Percentiles rank a stretch among this genome's conserved stretches.
phyloP scores from a whole-genome alignment of 2,329 filamentous ascomycete genomes.

The Tolypocladium tropicale region DNA sequence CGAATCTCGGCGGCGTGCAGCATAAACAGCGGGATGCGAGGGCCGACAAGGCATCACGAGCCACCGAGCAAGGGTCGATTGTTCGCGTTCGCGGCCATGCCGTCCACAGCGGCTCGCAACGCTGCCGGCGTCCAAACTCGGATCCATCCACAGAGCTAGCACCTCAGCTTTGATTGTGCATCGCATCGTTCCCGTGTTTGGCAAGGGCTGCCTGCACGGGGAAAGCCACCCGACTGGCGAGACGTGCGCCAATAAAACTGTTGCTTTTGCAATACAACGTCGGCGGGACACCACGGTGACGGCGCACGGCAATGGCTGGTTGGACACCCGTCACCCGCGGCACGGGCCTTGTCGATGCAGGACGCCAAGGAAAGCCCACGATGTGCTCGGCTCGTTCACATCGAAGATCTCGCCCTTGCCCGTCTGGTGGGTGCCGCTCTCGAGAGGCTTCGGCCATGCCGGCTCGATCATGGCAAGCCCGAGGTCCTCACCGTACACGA shows the following conservation, averaged over 20 bases:
- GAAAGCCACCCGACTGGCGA: neutral
- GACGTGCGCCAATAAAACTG: neutral
- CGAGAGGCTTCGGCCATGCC: neutral
- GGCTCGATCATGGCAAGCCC: neutral
- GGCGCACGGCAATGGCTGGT: neutral
- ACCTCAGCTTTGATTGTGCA: neutral
- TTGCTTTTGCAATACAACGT: constrained; percentile 4
- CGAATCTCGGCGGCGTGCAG: too few relatives aligned
- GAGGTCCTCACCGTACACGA: neutral
- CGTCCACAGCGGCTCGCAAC: neutral
- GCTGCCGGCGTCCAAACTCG: neutral
- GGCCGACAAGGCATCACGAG: too few relatives aligned
- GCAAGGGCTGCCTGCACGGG: neutral
- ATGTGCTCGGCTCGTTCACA: constrained; percentile 2
- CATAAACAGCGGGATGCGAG: too few relatives aligned
- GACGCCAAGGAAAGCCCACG: constrained; percentile 9
- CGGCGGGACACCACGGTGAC: neutral
- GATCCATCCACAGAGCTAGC: neutral
- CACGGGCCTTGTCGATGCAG: constrained; percentile 1
- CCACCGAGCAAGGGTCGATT: too few relatives aligned
- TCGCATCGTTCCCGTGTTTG: neutral
- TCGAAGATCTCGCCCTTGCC: neutral
- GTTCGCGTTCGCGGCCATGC: too few relatives aligned
- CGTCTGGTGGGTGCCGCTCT: too few relatives aligned
- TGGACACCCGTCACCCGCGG: neutral